A percentile compares a stretch with the other conserved stretches of the same genome.
Evolutionary conservation across 1,139 yeast genomes (phyloP).

Genomic region (Candida pseudocylindracea): DNA sequence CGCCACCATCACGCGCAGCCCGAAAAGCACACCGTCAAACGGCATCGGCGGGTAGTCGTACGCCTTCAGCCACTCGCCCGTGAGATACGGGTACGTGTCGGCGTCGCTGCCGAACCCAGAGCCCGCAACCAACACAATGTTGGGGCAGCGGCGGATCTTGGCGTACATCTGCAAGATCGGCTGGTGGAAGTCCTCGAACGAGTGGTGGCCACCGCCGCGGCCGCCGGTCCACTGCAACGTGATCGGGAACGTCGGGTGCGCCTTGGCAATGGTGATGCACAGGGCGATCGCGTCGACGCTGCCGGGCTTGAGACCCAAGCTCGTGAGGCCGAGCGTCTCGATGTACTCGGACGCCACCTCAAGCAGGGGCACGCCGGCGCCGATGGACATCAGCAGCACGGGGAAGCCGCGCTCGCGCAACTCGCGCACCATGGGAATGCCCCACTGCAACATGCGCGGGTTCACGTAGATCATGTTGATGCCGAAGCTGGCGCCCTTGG

Average conservation of each 20-base stretch:
- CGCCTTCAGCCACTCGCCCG: conserved; percentile 82
- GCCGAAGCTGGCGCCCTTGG: conserved; percentile 81
- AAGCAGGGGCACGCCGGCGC: conserved; percentile 98
- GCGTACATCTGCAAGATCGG: conserved; percentile 92
- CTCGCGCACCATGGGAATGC: conserved; percentile 81
- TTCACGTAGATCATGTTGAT: conserved; percentile 85
- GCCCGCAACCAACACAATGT: conserved; percentile 85
- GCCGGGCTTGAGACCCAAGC: conserved; percentile 94
- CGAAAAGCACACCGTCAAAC: conserved; percentile 89
- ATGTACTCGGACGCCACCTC: conserved; percentile 96
- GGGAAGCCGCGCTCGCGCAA: conserved; percentile 88
- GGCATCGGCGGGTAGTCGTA: conserved; percentile 97
- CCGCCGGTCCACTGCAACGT: conserved; percentile 99
- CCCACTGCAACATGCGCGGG: conserved; percentile 98
- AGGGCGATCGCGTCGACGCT: conserved; percentile 82
- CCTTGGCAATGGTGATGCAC: conserved; percentile 77
- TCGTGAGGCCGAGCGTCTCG: conserved; percentile 77
- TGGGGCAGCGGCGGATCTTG: conserved; percentile 77
- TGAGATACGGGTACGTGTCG: conserved; percentile 90
- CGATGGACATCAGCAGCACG: conserved; percentile 85
- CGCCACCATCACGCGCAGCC: conserved; percentile 95
- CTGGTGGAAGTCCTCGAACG: conserved; percentile 96
- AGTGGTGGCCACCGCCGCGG: conserved; percentile 99
- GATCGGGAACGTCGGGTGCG: conserved; percentile 90
- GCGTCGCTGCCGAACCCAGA: conserved; percentile 96